Conservation (phyloP, 768 basidiomycete genomes). For the Leccinellum albellum region DNA sequence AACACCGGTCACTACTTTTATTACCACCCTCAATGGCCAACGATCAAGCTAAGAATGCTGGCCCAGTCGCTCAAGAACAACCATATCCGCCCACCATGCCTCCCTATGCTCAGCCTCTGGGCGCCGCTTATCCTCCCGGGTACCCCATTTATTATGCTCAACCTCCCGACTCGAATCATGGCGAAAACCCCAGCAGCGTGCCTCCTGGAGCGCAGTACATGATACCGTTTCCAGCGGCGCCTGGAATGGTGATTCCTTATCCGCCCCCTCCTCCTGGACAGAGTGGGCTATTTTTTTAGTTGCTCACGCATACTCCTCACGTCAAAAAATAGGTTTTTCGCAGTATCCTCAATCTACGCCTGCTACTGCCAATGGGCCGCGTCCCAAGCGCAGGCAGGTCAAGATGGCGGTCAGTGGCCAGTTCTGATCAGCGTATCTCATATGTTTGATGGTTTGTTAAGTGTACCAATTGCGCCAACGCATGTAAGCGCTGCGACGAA, state of each 20-base stretch:
- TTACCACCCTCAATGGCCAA: slow-evolving; percentile 27
- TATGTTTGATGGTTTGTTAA: slow-evolving; percentile 15
- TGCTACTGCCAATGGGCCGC: slow-evolving; percentile 21
- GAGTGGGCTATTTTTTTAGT: slow-evolving; percentile 24
- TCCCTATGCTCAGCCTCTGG: slow-evolving; percentile 27
- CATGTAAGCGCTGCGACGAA: slow-evolving; percentile 57
- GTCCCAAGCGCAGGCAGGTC: slow-evolving; percentile 51
- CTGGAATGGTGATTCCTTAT: slow-evolving; percentile 44
- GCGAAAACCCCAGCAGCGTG: slow-evolving; percentile 32
- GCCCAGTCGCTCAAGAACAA: slow-evolving; percentile 35
- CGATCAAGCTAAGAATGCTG: slow-evolving; percentile 33
- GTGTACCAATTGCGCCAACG: slow-evolving; percentile 57
- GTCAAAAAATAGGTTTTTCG: slow-evolving; percentile 28
- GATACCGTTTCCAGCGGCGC: slow-evolving; percentile 37
- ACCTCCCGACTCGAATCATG: slow-evolving; percentile 25
- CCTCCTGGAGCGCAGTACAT: slow-evolving; percentile 32
- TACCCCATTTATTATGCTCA: slow-evolving; percentile 34
- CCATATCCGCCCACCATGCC: slow-evolving; percentile 26
- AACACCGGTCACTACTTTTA: slow-evolving; percentile 26
- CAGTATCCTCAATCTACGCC: slow-evolving; percentile 28
- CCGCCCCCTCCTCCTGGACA: slow-evolving; percentile 37
- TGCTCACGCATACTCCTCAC: slow-evolving; percentile 3
- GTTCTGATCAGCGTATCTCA: neutral
- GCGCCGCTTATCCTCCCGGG: slow-evolving; percentile 29
- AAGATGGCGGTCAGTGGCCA: slow-evolving; percentile 50